phyloP scores from a whole-genome alignment of 352 stramenopile genomes.

The Phytophthora vignae region DNA sequence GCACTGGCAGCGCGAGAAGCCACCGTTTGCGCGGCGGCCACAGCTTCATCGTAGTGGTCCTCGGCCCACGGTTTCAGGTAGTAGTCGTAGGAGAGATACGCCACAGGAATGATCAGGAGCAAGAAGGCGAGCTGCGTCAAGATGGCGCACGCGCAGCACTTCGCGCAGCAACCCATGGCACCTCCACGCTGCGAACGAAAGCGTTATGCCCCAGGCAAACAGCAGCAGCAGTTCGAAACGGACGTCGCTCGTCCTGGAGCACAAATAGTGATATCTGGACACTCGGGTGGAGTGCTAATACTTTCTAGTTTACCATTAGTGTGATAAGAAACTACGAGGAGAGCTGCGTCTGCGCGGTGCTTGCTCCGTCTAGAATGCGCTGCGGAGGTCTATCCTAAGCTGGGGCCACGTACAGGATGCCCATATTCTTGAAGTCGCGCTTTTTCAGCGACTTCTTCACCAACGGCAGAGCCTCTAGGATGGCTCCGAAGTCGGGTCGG shows the following conservation, averaged over 20 bases:
- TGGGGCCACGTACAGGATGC: conserved; percentile 55
- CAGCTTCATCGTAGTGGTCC: conserved; percentile 44
- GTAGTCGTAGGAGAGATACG: conserved; percentile 54
- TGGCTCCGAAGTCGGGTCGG: conserved; percentile 77
- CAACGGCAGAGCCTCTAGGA: conserved; percentile 81
- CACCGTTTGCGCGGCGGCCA: conserved; percentile 8
- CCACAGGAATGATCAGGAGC: conserved; percentile 42
- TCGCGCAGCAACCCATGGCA: conserved; percentile 25
- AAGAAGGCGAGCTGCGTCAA: conserved; percentile 44
- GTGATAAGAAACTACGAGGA: conserved; percentile 30
- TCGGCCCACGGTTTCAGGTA: conserved; percentile 58
- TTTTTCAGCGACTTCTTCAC: conserved; percentile 87
- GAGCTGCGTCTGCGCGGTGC: conserved; percentile 6
- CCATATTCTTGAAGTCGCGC: conserved; percentile 88
- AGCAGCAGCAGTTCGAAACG: neutral
- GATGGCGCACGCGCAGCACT: conserved; percentile 36
- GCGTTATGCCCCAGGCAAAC: neutral
- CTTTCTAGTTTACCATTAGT: conserved; percentile 48
- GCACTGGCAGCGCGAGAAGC: conserved; percentile 26
- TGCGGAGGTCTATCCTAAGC: conserved; percentile 5
- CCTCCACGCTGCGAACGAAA: neutral
- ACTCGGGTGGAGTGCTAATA: conserved; percentile 27
- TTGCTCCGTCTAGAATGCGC: conserved; percentile 27
- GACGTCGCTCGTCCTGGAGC: neutral
- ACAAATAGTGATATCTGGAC: neutral